phyloP scores from a whole-genome alignment of 495 filamentous ascomycete species.

The Mycothermus thermophilus region DNA sequence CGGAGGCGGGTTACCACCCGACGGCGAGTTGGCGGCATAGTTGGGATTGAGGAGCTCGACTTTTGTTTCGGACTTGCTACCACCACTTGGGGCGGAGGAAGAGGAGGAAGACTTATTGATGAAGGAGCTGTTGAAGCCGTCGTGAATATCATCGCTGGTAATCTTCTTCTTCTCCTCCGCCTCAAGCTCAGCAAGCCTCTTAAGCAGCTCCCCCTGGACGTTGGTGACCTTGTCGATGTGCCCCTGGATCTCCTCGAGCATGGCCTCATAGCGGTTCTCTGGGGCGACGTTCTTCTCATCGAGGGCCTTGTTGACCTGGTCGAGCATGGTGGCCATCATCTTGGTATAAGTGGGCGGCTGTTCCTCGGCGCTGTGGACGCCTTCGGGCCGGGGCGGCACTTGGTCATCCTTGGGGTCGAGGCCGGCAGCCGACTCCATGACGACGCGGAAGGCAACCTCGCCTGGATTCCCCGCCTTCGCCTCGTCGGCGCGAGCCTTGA shows the following conservation, averaged over 20 bases:
- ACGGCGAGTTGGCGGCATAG: slow-evolving; percentile 15
- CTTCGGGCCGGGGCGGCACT: slow-evolving; percentile 55
- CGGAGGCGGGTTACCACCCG: neutral
- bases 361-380: slow-evolving; percentile 63
- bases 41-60: slow-evolving; percentile 77
- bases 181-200: slow-evolving; percentile 67
- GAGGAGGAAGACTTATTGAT: slow-evolving; percentile 45
- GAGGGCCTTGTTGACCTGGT: slow-evolving; percentile 85
- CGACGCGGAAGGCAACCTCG: slow-evolving; percentile 70
- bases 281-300: slow-evolving; percentile 46
- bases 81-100: slow-evolving; percentile 24
- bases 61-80: slow-evolving; percentile 29
- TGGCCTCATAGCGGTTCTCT: slow-evolving; percentile 52
- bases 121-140: slow-evolving; percentile 76
- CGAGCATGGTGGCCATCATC: slow-evolving; percentile 87
- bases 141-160: slow-evolving; percentile 81
- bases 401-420: slow-evolving; percentile 56
- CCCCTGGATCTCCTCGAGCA: slow-evolving; percentile 56
- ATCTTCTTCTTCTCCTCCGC: slow-evolving; percentile 82
- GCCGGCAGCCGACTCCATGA: slow-evolving; percentile 57
- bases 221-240: slow-evolving; percentile 65
- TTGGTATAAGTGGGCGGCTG: slow-evolving; percentile 69
- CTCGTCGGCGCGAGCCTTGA: slow-evolving; percentile 54
- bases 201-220: slow-evolving; percentile 58
- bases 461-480: slow-evolving; percentile 50